These are phyloP conservation scores for Verticillium tricorpus DNA, from an alignment of 2,329 filamentous ascomycete genomes.

Conservation along the genomic window DNA sequence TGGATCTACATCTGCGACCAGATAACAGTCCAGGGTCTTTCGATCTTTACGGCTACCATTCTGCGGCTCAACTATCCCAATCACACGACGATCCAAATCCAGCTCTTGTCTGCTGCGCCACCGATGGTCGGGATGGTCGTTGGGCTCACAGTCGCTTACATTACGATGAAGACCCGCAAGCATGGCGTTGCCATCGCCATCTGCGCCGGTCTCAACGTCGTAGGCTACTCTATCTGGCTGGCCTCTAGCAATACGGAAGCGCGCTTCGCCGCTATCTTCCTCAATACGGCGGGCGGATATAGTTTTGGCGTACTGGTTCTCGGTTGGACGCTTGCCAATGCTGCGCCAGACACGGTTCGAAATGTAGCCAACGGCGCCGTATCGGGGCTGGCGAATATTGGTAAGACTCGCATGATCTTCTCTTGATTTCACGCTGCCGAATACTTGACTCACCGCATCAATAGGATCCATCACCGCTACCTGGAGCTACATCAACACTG, in stretches of 20 bases:
- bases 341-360: constrained; percentile 20
- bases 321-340: constrained; percentile 21
- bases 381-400: constrained; percentile 20
- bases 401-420: constrained; percentile 4
- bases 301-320: constrained; percentile 18
- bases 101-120: constrained; percentile 19
- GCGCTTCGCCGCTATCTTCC: constrained; percentile 21
- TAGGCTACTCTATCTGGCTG: constrained; percentile 22
- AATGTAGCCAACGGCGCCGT: constrained; percentile 21
- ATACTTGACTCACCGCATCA: neutral
- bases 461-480: constrained; percentile 21
- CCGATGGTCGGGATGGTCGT: constrained; percentile 18
- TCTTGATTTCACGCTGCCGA: neutral
- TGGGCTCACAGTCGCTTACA: constrained; percentile 18
- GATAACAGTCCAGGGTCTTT: constrained; percentile 61
- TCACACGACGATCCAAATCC: constrained; percentile 17
- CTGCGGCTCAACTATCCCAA: constrained; percentile 33
- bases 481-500: constrained; percentile 23
- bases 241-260: constrained; percentile 17
- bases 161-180: constrained; percentile 20
- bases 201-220: constrained; percentile 16
- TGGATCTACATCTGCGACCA: constrained; percentile 19
- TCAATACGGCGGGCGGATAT: constrained; percentile 21
- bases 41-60: constrained; percentile 63
- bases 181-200: constrained; percentile 19